phyloP scores from a whole-genome alignment of 208 protist species.

The Angomonas ambiguus region DNA sequence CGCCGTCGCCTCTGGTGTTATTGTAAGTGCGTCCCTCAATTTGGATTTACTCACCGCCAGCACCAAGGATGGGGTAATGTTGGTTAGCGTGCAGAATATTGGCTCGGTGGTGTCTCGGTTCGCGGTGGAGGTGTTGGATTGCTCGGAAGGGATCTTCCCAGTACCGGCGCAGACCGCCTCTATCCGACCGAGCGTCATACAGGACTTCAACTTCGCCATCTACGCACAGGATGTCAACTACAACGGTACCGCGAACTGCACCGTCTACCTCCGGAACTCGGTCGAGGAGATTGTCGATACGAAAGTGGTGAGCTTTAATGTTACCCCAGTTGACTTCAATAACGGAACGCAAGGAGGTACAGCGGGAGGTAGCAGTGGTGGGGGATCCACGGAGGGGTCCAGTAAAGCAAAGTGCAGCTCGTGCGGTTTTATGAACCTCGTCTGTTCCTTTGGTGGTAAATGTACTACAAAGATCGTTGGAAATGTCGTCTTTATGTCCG shows the following conservation, averaged over 20 bases:
- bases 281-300: conserved; percentile 40
- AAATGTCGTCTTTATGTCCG: conserved; percentile 17
- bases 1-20: conserved; percentile 52
- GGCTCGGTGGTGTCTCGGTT: conserved; percentile 53
- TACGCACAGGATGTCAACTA: conserved; percentile 25
- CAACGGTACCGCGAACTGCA: conserved; percentile 31
- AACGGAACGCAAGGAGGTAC: conserved; percentile 62
- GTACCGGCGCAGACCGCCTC: conserved; percentile 48
- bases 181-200: conserved; percentile 23
- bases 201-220: conserved; percentile 37
- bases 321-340: conserved; percentile 18
- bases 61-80: conserved; percentile 49
- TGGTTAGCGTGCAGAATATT: conserved; percentile 55
- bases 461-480: conserved; percentile 22
- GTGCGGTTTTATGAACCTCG: conserved; percentile 28
- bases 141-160: conserved; percentile 46
- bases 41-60: conserved; percentile 21
- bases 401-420: conserved; percentile 15
- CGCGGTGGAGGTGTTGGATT: conserved; percentile 34
- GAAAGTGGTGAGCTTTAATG: conserved; percentile 25
- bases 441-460: conserved; percentile 13
- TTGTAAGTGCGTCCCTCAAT: conserved; percentile 40
- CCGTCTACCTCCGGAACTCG: conserved; percentile 40
- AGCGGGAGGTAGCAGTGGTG: background rate
- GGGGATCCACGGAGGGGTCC: conserved; percentile 3